Evolutionary conservation across 495 filamentous ascomycete species (phyloP).

Genomic region (Penicillium taxi): DNA sequence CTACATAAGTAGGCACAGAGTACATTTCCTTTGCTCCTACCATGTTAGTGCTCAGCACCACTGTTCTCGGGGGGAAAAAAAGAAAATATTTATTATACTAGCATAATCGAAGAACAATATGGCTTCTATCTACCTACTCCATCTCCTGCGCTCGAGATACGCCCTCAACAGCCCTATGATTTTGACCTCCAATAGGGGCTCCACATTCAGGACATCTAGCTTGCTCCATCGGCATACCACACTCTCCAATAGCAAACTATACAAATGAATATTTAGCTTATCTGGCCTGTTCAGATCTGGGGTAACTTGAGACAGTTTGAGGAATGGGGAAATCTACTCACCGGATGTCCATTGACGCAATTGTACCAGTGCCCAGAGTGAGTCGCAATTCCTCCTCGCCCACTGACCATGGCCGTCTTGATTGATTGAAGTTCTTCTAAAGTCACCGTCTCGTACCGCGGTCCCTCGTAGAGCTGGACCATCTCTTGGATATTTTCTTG

Average conservation of each 20-base stretch:
- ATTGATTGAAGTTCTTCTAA: constrained; percentile 7
- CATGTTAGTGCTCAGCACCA: too few relatives aligned
- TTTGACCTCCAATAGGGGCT: neutral
- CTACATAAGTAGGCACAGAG: too few relatives aligned
- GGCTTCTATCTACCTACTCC: too few relatives aligned
- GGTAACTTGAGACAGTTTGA: constrained; percentile 1
- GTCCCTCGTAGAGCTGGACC: constrained; percentile 1
- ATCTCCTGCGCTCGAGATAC: constrained; percentile 2
- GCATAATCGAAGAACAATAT: too few relatives aligned
- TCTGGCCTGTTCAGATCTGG: neutral
- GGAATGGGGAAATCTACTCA: too few relatives aligned
- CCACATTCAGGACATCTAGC: constrained; percentile 4
- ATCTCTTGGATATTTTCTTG: constrained; percentile 7
- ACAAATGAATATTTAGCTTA: constrained; percentile 3
- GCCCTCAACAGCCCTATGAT: neutral
- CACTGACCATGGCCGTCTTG: constrained; percentile 9
- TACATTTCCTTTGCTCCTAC: too few relatives aligned
- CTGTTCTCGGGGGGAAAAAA: too few relatives aligned
- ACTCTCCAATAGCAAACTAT: constrained; percentile 14
- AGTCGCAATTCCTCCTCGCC: constrained; percentile 10
- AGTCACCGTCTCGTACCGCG: constrained; percentile 9
- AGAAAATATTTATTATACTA: too few relatives aligned
- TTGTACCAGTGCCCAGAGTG: constrained; percentile 16
- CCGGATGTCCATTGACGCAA: constrained; percentile 12
- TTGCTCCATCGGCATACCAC: constrained; percentile 12